Evolutionary conservation across 1,284 basidiomycete species (phyloP).

Genomic region (Cryptococcus wingfieldii): DNA sequence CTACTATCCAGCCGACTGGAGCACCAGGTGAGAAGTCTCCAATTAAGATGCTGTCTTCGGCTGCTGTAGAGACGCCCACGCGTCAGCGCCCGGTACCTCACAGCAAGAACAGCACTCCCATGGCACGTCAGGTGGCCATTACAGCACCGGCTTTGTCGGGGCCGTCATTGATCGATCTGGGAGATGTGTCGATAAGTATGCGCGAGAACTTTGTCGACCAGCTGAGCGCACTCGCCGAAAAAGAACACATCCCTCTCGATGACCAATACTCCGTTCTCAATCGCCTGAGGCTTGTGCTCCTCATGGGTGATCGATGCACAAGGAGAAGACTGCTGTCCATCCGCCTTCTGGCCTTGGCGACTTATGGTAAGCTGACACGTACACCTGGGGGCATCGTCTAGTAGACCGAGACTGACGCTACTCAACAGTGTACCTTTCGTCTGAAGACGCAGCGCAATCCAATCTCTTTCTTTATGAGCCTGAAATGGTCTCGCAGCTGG

Average conservation of each 20-base stretch:
- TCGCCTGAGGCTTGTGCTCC: constrained; percentile 74
- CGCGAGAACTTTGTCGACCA: constrained; percentile 51
- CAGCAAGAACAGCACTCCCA: neutral
- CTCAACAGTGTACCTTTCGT: constrained; percentile 61
- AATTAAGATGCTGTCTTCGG: constrained; percentile 4
- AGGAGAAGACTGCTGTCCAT: constrained; percentile 77
- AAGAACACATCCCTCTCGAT: constrained; percentile 69
- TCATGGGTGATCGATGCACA: constrained; percentile 57
- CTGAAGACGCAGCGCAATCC: constrained; percentile 71
- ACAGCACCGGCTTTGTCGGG: neutral
- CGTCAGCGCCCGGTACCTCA: constrained; percentile 9
- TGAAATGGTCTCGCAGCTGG: constrained; percentile 76
- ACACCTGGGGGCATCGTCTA: neutral
- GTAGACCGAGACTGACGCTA: neutral
- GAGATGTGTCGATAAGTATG: constrained; percentile 12
- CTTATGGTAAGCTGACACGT: constrained; percentile 55
- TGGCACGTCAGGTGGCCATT: neutral
- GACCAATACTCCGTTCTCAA: constrained; percentile 88
- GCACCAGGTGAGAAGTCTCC: constrained; percentile 11
- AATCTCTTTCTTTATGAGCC: constrained; percentile 89
- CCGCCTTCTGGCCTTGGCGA: constrained; percentile 80
- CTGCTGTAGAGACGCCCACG: constrained; percentile 24
- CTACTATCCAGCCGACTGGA: constrained; percentile 1
- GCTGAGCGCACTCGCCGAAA: constrained; percentile 67
- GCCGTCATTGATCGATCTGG: constrained; percentile 5